Conservation (phyloP, 106 monocot genomes). For the Posidonia australis region DNA sequence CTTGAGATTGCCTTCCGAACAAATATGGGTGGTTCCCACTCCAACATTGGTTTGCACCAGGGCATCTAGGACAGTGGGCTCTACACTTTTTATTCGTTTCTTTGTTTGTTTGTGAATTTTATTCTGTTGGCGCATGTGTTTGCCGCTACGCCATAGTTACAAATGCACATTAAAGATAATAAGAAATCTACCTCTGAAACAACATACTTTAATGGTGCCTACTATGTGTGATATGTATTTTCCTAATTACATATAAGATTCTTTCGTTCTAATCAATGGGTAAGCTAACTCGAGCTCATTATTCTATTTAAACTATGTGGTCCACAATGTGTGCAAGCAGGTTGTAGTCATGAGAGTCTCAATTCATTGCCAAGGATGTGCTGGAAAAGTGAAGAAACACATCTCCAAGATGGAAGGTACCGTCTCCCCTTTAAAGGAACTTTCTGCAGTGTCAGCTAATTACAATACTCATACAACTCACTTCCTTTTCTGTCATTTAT, state of each 20-base stretch:
- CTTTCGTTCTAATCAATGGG: no score
- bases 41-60: not conserved
- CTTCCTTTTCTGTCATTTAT: not conserved
- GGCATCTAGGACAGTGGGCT: conserved; percentile 9
- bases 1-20: no score
- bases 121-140: not conserved
- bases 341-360: conserved; percentile 90
- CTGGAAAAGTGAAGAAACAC: conserved; percentile 88
- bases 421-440: not conserved
- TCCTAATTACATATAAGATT: no score
- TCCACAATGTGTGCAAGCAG: conserved; percentile 15
- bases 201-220: no score
- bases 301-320: not conserved
- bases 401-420: conserved; percentile 86
- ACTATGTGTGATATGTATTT: no score
- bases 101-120: not conserved
- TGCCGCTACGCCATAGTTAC: no score
- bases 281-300: no score
- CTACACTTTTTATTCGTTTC: conserved; percentile 4
- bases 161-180: no score
- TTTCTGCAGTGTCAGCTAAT: not conserved
- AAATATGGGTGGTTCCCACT: not conserved
- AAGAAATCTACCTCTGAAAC: no score
- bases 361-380: conserved; percentile 87
- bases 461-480: not conserved